Percentiles rank a stretch among this genome's conserved stretches.
phyloP scores from a whole-genome alignment of 176 grass and related monocot species.

The Pharus latifolius region DNA sequence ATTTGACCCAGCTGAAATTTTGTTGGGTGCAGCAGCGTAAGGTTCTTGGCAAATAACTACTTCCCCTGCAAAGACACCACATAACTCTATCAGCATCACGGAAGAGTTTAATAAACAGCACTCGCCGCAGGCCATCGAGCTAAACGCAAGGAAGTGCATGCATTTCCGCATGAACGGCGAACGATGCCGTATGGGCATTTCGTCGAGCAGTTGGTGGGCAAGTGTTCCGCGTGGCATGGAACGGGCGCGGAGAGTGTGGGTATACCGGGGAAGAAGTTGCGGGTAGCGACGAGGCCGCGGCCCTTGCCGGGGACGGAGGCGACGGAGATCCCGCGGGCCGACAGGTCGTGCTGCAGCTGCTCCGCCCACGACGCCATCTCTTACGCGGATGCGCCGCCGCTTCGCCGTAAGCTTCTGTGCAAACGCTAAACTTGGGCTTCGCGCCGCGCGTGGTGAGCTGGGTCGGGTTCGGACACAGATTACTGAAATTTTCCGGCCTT shows the following conservation, averaged over 20 bases:
- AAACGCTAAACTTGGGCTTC: no score
- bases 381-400: not conserved
- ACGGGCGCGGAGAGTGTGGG: not conserved
- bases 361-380: conserved; percentile 44
- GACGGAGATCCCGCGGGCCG: conserved; percentile 37
- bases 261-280: conserved; percentile 51
- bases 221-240: not conserved
- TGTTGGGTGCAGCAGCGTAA: conserved; percentile 57
- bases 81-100: not conserved
- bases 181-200: conserved; percentile 12
- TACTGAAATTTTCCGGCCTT: no score
- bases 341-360: conserved; percentile 45
- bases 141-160: not conserved
- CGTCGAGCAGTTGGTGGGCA: conserved; percentile 30
- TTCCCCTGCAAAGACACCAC: conserved; percentile 38
- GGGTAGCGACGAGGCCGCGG: conserved; percentile 40
- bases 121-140: not conserved
- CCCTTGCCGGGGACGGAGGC: conserved; percentile 49
- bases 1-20: conserved; percentile 22
- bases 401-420: not conserved
- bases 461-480: no score
- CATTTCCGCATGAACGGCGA: not conserved
- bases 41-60: conserved; percentile 68
- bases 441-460: no score
- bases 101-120: not conserved